Evolutionary conservation across 306 rosid species (phyloP), one percentile per base, ranked within the genome.

Genomic region (Potentilla sterilis): DNA sequence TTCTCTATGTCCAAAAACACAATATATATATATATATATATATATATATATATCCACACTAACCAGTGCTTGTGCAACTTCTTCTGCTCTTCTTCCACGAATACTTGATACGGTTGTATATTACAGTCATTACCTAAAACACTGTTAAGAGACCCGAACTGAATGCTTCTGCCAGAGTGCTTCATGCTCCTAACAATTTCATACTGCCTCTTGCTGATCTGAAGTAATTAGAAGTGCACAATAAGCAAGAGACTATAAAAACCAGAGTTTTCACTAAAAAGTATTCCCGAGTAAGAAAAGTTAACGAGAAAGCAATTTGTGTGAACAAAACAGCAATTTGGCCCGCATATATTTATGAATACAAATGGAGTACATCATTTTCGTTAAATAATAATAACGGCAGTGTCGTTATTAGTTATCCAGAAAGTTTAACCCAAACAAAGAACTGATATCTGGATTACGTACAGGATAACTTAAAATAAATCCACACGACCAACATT

Each of bases 121-220:
- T 86, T 83, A 78, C 89, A 85, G 77, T 85, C 75, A 69, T 80
- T 78, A 61, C 99, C 99, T 89, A 95, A 84, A 81, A 95, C 91
- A 82, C 85, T 90, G 84, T 87, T 86, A 64, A 95, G 96, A 69
- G 97, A 87, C 84, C 86, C 87, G 54, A 92, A 87, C 67, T 86
- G 93, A 77, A 90, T 87, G 81, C 90, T 89, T 82, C 85, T 87
- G 70, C 92, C 93, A 61, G 95, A 86, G 84, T 86, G 94, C 84
- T 95, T 92, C 99, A 95, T 89, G 79, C 84, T 92, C 87, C 86
- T 90, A 72, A 95, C 93, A 75, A 95, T 89, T 71, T 95, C 93
- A 81, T 86, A 91, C 83, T 95, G 97, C 86, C 87, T 87, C 87
- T 80, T 95, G 80, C 96, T 95, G 80, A 95, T 87, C 99, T 95